Evolutionary conservation across 257 asterid genomes (phyloP).

Genomic region (Gardenia jasminoides): DNA sequence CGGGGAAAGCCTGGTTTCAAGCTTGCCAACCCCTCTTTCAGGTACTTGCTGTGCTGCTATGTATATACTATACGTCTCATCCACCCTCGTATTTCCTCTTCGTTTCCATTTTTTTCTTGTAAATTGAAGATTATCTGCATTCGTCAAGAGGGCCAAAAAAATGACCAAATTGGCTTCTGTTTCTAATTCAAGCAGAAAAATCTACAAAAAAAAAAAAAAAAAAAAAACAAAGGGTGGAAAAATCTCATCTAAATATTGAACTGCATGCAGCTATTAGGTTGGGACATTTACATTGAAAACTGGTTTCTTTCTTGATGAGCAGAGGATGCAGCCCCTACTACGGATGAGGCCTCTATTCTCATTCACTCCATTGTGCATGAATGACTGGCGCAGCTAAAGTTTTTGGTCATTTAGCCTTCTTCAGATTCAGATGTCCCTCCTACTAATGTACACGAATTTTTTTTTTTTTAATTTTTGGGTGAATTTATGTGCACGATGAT

Average conservation of each 20-base stretch:
- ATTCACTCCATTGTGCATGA: constrained; percentile 76
- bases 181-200: no score
- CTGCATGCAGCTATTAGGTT: no score
- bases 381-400: constrained; percentile 14
- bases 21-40: constrained; percentile 45
- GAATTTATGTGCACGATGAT: not conserved
- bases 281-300: no score
- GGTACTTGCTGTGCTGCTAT: constrained; percentile 17
- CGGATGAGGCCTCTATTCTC: constrained; percentile 75
- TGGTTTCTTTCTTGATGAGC: constrained; percentile 13
- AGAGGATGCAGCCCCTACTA: constrained; percentile 50
- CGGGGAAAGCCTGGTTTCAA: constrained; percentile 39
- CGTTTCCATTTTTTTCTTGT: not conserved
- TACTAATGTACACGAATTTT: not conserved
- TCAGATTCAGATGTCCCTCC: not conserved
- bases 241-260: no score
- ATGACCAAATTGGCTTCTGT: not conserved
- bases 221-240: no score
- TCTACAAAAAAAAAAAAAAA: no score
- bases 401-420: not conserved
- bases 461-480: no score
- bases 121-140: not conserved
- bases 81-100: not conserved
- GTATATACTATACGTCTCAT: no score
- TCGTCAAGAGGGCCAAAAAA: no score